Evolutionary conservation across 345 rosid genomes (phyloP).

Genomic region (Eucalyptus rudis): DNA sequence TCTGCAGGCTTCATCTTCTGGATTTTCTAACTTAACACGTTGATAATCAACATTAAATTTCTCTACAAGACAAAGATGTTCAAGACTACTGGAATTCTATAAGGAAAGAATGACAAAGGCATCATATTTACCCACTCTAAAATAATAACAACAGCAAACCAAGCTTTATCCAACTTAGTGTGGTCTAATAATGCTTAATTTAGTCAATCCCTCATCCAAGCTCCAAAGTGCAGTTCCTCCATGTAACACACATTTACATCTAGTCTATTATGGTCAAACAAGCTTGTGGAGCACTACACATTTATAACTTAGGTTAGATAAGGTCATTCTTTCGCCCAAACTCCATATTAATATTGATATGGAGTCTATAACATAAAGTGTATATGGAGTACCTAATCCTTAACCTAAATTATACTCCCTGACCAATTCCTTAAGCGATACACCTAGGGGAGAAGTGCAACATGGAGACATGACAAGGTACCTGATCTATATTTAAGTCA

Average conservation of each 20-base stretch:
- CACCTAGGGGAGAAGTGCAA: not conserved
- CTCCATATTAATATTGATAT: not conserved
- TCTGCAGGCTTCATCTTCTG: not conserved
- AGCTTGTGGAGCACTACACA: not conserved
- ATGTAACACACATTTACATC: not conserved
- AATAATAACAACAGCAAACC: not conserved
- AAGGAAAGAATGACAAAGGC: not conserved
- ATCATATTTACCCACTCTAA: not conserved
- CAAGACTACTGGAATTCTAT: not conserved
- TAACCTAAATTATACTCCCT: not conserved
- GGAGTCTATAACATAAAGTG: not conserved
- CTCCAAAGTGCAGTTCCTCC: not conserved
- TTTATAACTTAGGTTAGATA: not conserved
- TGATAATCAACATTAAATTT: not conserved
- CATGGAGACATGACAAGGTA: not conserved
- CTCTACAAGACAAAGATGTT: not conserved
- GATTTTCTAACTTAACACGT: not conserved
- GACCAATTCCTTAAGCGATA: not conserved
- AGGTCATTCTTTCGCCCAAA: not conserved
- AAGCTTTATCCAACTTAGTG: not conserved
- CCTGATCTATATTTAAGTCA: not conserved
- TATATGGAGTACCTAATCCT: not conserved
- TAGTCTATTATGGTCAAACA: not conserved
- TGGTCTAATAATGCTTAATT: not conserved
- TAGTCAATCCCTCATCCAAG: not conserved